phyloP scores from a whole-genome alignment of 2,329 filamentous ascomycete species.

The Tricladium varicosporioides region DNA sequence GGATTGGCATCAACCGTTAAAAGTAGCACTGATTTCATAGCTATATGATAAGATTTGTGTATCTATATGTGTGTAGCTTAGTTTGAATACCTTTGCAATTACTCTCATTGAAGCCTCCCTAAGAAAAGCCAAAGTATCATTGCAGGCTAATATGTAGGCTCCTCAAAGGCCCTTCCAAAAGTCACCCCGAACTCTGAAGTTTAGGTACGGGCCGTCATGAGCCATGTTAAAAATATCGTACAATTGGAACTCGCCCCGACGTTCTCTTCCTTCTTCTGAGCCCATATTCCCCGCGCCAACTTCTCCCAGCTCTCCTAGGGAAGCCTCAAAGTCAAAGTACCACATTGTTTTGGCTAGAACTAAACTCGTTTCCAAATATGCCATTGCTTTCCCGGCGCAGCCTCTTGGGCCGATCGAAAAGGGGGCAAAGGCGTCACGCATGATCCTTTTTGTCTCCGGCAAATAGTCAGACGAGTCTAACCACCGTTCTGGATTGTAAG shows the following conservation, averaged over 20 bases:
- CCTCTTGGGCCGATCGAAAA: constrained; percentile 37
- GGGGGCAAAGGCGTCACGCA: constrained; percentile 30
- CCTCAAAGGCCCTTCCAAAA: neutral
- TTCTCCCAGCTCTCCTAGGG: neutral
- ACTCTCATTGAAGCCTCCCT: too few relatives aligned
- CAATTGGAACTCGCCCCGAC: neutral
- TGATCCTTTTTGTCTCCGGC: constrained; percentile 19
- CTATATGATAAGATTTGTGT: too few relatives aligned
- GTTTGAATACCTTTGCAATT: too few relatives aligned
- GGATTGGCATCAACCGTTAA: too few relatives aligned
- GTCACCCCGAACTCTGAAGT: neutral
- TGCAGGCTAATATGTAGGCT: too few relatives aligned
- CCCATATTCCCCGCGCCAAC: neutral
- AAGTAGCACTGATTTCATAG: too few relatives aligned
- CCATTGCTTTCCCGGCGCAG: constrained; percentile 36
- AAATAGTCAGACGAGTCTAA: constrained; percentile 6
- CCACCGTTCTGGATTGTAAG: constrained; percentile 37
- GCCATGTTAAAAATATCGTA: neutral
- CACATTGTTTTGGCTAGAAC: neutral
- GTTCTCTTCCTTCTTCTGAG: neutral
- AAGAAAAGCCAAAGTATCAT: too few relatives aligned
- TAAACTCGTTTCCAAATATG: constrained; percentile 26
- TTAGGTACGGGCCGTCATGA: neutral
- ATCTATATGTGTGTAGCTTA: too few relatives aligned
- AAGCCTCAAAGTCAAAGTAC: neutral